These are phyloP conservation scores for Xylaria venustula DNA, from an alignment of 495 filamentous ascomycete genomes.

Conservation along the genomic window DNA sequence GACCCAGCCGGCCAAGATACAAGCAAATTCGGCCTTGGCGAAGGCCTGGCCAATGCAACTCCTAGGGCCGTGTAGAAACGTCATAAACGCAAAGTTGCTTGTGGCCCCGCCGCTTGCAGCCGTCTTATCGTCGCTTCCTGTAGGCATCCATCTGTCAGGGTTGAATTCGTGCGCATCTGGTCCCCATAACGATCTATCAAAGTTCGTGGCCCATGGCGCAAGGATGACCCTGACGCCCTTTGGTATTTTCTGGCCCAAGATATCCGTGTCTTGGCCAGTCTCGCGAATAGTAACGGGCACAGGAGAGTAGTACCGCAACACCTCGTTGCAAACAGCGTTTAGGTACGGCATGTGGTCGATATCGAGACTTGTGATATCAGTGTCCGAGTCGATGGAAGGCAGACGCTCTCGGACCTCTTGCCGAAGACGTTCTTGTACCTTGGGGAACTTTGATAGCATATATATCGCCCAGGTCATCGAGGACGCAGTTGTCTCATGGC, in stretches of 20 bases:
- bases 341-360: conserved; percentile 58
- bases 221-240: conserved; percentile 57
- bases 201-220: conserved; percentile 61
- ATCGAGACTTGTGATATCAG: conserved; percentile 47
- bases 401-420: conserved; percentile 58
- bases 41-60: conserved; percentile 70
- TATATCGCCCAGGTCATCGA: conserved; percentile 58
- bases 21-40: conserved; percentile 80
- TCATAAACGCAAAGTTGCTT: conserved; percentile 61
- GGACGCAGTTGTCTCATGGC: conserved; percentile 71
- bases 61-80: conserved; percentile 60
- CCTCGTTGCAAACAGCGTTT: conserved; percentile 49
- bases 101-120: conserved; percentile 47
- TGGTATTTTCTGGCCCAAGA: conserved; percentile 56
- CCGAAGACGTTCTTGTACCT: conserved; percentile 50
- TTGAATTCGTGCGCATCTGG: conserved; percentile 54
- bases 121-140: conserved; percentile 28
- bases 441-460: conserved; percentile 45
- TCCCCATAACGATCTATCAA: conserved; percentile 55
- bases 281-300: conserved; percentile 61
- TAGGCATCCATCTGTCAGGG: conserved; percentile 61
- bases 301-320: conserved; percentile 46
- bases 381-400: conserved; percentile 49
- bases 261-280: conserved; percentile 61
- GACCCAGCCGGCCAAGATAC: conserved; percentile 71